Evolutionary conservation across 345 rosid species (phyloP).

Genomic region (Moricandia arvensis): DNA sequence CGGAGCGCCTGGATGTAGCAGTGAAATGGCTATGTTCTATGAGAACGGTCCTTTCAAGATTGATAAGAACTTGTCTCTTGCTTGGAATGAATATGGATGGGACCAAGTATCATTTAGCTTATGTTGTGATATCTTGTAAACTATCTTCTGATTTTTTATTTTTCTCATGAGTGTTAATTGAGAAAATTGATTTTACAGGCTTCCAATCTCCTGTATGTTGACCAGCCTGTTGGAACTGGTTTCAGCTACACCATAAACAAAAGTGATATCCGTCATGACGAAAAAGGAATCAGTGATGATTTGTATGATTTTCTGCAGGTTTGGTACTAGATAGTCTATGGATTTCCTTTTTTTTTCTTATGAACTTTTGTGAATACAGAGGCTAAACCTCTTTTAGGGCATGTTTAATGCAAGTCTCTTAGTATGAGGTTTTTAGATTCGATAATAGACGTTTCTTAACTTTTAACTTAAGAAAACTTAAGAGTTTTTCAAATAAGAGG

Average conservation of each 20-base stretch:
- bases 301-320: conserved; percentile 98
- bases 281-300: conserved; percentile 84
- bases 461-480: no score
- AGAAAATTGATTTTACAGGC: conserved; percentile 47
- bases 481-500: no score
- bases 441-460: no score
- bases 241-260: conserved; percentile 85
- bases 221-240: conserved; percentile 99
- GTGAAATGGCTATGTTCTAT: conserved; percentile 96
- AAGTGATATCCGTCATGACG: conserved; percentile 84
- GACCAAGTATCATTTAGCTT: conserved; percentile 47
- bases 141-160: neutral
- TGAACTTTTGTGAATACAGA: neutral
- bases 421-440: no score
- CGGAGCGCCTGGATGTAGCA: conserved; percentile 99
- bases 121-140: neutral
- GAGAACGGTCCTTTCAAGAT: conserved; percentile 95
- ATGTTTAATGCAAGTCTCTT: no score
- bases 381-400: neutral
- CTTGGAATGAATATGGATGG: conserved; percentile 91
- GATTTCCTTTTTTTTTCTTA: no score
- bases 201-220: conserved; percentile 89
- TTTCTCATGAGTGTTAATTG: neutral
- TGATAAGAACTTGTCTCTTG: conserved; percentile 82
- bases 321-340: neutral